A percentile compares a stretch with the other conserved stretches of the same genome.
These are phyloP conservation scores for Fagus crenata DNA, from an alignment of 306 rosid genomes.

Conservation along the genomic window DNA sequence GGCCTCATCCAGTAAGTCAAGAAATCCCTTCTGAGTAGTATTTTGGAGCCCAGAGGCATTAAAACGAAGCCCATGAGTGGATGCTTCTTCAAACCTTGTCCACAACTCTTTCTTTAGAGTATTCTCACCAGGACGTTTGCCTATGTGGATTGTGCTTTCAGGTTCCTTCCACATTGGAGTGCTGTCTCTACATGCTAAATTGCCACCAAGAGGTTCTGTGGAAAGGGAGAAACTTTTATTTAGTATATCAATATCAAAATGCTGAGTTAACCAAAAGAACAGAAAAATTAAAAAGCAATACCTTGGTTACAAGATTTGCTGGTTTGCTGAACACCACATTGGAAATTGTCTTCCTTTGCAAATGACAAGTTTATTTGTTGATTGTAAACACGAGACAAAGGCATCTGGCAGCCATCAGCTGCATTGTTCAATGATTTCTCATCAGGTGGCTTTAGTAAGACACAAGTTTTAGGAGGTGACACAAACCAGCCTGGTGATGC, in stretches of 20 bases:
- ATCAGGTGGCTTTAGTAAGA: constrained; percentile 68
- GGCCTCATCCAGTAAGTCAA: constrained; percentile 84
- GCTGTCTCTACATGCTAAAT: constrained; percentile 39
- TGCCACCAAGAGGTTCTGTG: constrained; percentile 44
- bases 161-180: constrained; percentile 68
- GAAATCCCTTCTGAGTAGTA: constrained; percentile 58
- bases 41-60: constrained; percentile 26
- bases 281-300: constrained; percentile 25
- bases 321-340: constrained; percentile 35
- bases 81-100: constrained; percentile 84
- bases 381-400: constrained; percentile 11
- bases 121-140: constrained; percentile 78
- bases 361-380: constrained; percentile 23
- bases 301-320: constrained; percentile 46
- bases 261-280: constrained; percentile 17
- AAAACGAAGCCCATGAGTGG: constrained; percentile 37
- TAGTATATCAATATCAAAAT: background rate
- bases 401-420: constrained; percentile 26
- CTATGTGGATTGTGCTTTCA: constrained; percentile 48
- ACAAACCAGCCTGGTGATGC: constrained; percentile 73
- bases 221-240: background rate
- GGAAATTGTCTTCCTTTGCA: constrained; percentile 24
- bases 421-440: constrained; percentile 42
- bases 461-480: constrained; percentile 92
- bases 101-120: constrained; percentile 90